Evolutionary conservation across 1,284 basidiomycete genomes (phyloP).

Genomic region (Mycocalia duriaeana): DNA sequence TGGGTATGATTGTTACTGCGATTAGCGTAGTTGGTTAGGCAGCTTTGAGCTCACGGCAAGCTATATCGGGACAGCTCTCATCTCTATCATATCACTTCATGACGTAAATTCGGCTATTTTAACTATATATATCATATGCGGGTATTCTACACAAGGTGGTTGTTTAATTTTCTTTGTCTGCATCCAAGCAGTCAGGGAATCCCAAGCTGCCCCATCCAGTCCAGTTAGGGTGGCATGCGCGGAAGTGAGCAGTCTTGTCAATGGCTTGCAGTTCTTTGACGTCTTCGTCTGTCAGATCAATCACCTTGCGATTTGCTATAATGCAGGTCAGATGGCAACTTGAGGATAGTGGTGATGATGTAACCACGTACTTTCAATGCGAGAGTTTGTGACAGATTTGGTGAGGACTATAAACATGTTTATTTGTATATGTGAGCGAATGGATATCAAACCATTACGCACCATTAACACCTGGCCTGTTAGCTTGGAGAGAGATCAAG

Average conservation of each 20-base stretch:
- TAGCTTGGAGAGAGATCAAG: constrained; percentile 62
- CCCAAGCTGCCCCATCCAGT: constrained; percentile 59
- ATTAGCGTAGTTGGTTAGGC: too few relatives aligned
- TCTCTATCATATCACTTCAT: too few relatives aligned
- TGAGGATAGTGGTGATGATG: too few relatives aligned
- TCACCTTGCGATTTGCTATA: constrained; percentile 46
- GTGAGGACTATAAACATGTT: constrained; percentile 39
- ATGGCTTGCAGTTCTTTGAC: constrained; percentile 50
- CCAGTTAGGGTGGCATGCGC: constrained; percentile 59
- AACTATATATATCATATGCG: too few relatives aligned
- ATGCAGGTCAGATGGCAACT: not conserved
- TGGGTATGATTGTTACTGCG: too few relatives aligned
- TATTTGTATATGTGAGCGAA: not conserved
- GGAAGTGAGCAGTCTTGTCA: constrained; percentile 55
- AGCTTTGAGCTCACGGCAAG: too few relatives aligned
- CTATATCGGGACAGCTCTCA: too few relatives aligned
- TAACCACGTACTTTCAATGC: constrained; percentile 45
- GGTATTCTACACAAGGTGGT: too few relatives aligned
- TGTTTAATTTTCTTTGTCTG: constrained; percentile 17
- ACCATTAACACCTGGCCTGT: constrained; percentile 53
- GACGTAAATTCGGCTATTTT: too few relatives aligned
- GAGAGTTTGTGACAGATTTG: constrained; percentile 58
- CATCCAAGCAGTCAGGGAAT: constrained; percentile 50
- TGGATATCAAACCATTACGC: constrained; percentile 13
- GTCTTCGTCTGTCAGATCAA: constrained; percentile 56